Evolutionary conservation across 2,329 filamentous ascomycete species (phyloP).

Genomic region (Penicillium sp.): DNA sequence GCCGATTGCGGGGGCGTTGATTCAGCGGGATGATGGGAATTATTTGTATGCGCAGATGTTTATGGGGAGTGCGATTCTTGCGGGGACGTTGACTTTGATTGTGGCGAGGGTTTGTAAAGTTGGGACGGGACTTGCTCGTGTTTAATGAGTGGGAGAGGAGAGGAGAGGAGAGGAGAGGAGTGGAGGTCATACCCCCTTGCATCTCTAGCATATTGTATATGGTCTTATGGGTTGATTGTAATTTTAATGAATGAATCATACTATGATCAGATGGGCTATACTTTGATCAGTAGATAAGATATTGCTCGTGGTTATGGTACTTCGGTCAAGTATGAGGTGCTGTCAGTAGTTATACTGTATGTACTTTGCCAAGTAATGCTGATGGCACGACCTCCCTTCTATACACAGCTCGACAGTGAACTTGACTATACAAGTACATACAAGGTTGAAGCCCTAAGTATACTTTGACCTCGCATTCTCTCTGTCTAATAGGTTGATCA

Average conservation of each 20-base stretch:
- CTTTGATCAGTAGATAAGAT: neutral
- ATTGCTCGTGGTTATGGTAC: no score
- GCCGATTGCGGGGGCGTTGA: constrained; percentile 61
- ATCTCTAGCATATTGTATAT: constrained; percentile 14
- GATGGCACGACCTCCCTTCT: no score
- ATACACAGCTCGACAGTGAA: no score
- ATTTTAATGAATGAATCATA: neutral
- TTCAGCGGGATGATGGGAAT: constrained; percentile 52
- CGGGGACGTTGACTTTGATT: constrained; percentile 52
- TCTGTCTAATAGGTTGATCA: no score
- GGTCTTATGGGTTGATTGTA: neutral
- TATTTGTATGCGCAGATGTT: constrained; percentile 62
- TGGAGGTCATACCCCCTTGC: constrained; percentile 1
- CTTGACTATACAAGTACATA: no score
- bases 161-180: neutral
- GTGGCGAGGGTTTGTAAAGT: constrained; percentile 48
- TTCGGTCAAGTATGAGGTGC: no score
- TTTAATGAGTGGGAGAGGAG: constrained; percentile 12
- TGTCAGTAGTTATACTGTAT: no score
- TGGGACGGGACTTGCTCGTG: constrained; percentile 40
- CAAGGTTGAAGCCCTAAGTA: no score
- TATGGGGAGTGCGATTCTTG: constrained; percentile 53
- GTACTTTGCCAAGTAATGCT: no score
- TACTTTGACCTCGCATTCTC: no score
- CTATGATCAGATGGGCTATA: neutral